phyloP scores from a whole-genome alignment of 306 rosid species.

The Cucurbita maxima region DNA sequence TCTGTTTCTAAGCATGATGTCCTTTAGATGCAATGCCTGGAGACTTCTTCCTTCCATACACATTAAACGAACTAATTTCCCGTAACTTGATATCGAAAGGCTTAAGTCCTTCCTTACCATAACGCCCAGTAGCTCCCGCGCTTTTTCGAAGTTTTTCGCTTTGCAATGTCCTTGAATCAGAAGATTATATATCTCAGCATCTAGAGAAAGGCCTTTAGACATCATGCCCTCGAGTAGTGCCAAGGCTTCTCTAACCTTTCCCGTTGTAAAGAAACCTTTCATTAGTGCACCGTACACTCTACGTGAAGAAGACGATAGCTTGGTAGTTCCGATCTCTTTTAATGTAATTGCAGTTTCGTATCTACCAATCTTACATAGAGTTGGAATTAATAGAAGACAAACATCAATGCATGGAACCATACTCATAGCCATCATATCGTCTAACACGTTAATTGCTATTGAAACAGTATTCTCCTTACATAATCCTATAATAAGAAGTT shows the following conservation, averaged over 20 bases:
- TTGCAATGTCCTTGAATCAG: conserved; percentile 51
- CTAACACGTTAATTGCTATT: conserved; percentile 39
- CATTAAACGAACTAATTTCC: conserved; percentile 33
- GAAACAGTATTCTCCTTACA: conserved; percentile 29
- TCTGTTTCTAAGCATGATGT: conserved; percentile 39
- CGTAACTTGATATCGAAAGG: conserved; percentile 41
- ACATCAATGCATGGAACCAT: conserved; percentile 39
- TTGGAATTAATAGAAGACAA: conserved; percentile 37
- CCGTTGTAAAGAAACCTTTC: conserved; percentile 33
- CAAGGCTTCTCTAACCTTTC: conserved; percentile 36
- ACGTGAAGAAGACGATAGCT: conserved; percentile 21
- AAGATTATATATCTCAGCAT: conserved; percentile 34
- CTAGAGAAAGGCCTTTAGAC: conserved; percentile 26
- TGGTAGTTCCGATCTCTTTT: conserved; percentile 31
- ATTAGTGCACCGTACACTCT: conserved; percentile 31
- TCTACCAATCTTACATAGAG: conserved; percentile 41
- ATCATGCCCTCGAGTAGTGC: conserved; percentile 31
- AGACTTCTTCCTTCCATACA: conserved; percentile 32
- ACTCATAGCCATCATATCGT: conserved; percentile 34
- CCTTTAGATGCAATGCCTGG: conserved; percentile 38
- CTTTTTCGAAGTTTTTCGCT: conserved; percentile 30
- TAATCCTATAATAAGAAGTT: conserved; percentile 38
- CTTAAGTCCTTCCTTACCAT: conserved; percentile 30
- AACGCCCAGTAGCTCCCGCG: conserved; percentile 45
- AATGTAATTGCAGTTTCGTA: conserved; percentile 38